phyloP scores from a whole-genome alignment of 1,284 basidiomycete species.

The Athelia sp. region DNA sequence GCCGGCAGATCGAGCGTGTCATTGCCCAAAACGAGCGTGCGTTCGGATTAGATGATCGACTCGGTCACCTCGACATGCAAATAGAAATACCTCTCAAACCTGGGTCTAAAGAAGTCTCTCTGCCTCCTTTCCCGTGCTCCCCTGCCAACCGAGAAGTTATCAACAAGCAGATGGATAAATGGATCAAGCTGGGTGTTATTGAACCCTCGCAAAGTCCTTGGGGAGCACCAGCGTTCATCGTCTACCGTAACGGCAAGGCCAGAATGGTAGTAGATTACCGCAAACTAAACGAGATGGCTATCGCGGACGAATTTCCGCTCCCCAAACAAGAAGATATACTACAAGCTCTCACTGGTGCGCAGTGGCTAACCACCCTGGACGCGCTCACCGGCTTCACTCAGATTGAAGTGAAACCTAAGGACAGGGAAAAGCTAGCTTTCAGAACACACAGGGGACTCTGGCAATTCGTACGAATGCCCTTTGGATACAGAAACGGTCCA shows the following conservation, averaged over 20 bases:
- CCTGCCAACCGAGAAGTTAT: conserved; percentile 14
- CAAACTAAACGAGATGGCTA: conserved; percentile 25
- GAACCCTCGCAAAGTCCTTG: background rate
- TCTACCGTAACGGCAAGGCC: too few species aligned
- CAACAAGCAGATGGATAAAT: background rate
- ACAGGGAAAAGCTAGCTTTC: conserved; percentile 30
- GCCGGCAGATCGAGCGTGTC: conserved; percentile 10
- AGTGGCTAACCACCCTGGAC: conserved; percentile 30
- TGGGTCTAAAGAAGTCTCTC: conserved; percentile 9
- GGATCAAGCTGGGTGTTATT: background rate
- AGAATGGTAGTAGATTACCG: conserved; percentile 23
- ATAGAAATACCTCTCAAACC: conserved; percentile 13
- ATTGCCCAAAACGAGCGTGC: conserved; percentile 13
- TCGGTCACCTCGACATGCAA: conserved; percentile 14
- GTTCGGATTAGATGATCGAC: conserved; percentile 19
- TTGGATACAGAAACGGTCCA: conserved; percentile 35
- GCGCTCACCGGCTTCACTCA: conserved; percentile 36
- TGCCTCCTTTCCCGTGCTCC: conserved; percentile 15
- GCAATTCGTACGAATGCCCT: conserved; percentile 38
- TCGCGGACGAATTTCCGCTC: conserved; percentile 36
- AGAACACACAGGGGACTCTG: conserved; percentile 31
- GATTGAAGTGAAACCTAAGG: conserved; percentile 22
- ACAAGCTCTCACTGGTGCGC: conserved; percentile 24
- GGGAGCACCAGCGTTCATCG: too few species aligned
- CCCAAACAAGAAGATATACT: conserved; percentile 33